Evolutionary conservation across 306 rosid genomes (phyloP), one percentile per base, ranked within the genome.

Genomic region (Vicia sativa): DNA sequence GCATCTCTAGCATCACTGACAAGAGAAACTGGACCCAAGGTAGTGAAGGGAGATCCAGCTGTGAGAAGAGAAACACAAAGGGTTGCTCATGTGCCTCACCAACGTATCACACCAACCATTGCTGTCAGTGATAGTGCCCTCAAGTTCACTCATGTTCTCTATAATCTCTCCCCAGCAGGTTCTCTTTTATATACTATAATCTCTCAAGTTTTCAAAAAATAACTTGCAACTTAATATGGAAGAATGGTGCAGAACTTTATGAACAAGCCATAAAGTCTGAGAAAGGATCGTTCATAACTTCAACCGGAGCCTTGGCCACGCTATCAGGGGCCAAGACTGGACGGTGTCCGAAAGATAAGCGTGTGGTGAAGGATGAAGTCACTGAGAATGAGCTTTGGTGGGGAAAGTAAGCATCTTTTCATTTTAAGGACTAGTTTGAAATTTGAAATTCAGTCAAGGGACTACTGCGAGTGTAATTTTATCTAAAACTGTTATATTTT

Each of bases 321-420:
- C 89, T 92, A 29, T 92, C 98, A 0, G 98, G 97, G 13, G 98
- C 98, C 14, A 92, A 92, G 78, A 92, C 98, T 0, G 98, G 98
- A 23, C 87, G 98, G 7, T 83, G 95, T 15, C 98, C 98, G 0
- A 86, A 87, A 63, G 98, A 92, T 65, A 89, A 87, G 41, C 91
- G 98, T 2, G 95, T 92, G 0, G 98, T 92, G 1, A 87, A 71
- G 65, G 98, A 92, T 35, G 81, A 82, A 3, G 26, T 76, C 8
- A 82, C 90, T 3, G 83, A 81, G 53, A 59, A 77, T 35, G 96
- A 89, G 46, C 96, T 92, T 76, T 92, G 98, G 98, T 92, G 96
- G 98, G 97, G 96, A 81, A 92, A 81, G 97, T 92, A 74, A 71
- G 96, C 21, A 29, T 45, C 58, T 15, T 46, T 15, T 42, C 46